Percentiles rank a stretch among this genome's conserved stretches.
These are phyloP conservation scores for Dothideomycetes sp. DNA, from an alignment of 2,329 filamentous ascomycete genomes.

Conservation along the genomic window DNA sequence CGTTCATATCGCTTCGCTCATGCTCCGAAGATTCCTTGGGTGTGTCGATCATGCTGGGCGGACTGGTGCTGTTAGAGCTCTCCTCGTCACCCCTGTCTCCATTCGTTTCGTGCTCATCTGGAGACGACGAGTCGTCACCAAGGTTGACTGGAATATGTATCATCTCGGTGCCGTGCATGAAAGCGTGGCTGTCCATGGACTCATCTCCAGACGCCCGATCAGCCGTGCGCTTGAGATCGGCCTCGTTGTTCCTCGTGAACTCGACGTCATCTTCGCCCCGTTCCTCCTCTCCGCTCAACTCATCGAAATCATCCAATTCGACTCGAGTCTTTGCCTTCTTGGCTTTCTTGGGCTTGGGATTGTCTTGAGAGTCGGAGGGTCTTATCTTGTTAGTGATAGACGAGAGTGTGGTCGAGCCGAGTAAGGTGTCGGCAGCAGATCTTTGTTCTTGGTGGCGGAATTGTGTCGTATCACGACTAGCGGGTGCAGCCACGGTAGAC, in stretches of 20 bases:
- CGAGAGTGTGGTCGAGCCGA: constrained; percentile 17
- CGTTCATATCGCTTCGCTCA: constrained; percentile 14
- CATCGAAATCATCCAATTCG: constrained; percentile 63
- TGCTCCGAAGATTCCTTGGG: constrained; percentile 17
- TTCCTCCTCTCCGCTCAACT: constrained; percentile 37
- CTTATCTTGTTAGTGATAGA: constrained; percentile 37
- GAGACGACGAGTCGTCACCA: constrained; percentile 1
- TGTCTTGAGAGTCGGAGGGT: constrained; percentile 25
- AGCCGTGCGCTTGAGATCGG: too few relatives aligned
- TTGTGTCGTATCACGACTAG: constrained; percentile 29
- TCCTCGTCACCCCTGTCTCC: constrained; percentile 19
- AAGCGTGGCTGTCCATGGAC: constrained; percentile 51
- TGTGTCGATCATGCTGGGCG: constrained; percentile 24
- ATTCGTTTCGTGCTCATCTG: constrained; percentile 5
- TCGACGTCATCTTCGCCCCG: constrained; percentile 29
- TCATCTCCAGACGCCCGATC: too few relatives aligned
- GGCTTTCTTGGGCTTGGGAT: constrained; percentile 45
- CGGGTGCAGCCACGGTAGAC: constrained; percentile 28
- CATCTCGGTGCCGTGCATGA: constrained; percentile 30
- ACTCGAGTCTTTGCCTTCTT: constrained; percentile 53
- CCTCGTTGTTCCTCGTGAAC: not conserved
- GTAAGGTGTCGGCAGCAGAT: constrained; percentile 1
- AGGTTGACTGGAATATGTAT: constrained; percentile 26
- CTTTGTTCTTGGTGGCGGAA: not conserved
- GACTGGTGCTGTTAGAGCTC: constrained; percentile 20